Evolutionary conservation across 2,329 filamentous ascomycete genomes (phyloP), one percentile per base, ranked within the genome.

Genomic region (Nigrospora sphaerica): DNA sequence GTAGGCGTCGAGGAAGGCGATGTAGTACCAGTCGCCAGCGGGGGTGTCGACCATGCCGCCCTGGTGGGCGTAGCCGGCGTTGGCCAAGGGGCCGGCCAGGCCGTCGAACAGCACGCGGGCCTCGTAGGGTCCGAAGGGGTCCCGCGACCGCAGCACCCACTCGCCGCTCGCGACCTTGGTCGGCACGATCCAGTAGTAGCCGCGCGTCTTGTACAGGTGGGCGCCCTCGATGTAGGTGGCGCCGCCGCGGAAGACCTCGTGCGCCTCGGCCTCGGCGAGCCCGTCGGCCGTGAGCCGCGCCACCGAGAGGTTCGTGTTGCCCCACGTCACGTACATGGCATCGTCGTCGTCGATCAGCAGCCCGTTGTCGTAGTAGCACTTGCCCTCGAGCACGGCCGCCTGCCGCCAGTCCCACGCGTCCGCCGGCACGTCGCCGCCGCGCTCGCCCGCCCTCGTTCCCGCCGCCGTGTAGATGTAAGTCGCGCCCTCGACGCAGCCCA

Each of bases 271-370:
- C 48, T 75, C 63, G 1, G 64, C 64, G 32, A 63, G 67, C 11
- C 73, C 69, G 48, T 80, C 73, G 0, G 60, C 48, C 12, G 68
- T 68, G 2, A 83, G 65, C 55, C 79, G 69, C 1, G 78, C 72
- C 1, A 82, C 69, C 7, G 50, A 62, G 45, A 81, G 67, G 3
- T 72, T 62, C 0, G 61, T 68, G 45, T 66, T 72, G 7, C 77
- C 78, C 53, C 78, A 79, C 0, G 69, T 74, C 0, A 82, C 71
- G 45, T 81, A 82, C 67, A 81, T 74, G 1, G 69, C 75, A 47
- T 80, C 78, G 36, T 81, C 70, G 23, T 78, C 74, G 43, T 81
- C 78, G 32, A 82, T 68, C 9, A 81, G 56, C 0, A 82, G 57
- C 0, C 79, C 77, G 14, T 65, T 69, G 56, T 82, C 78, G 53